Evolutionary conservation across 2,329 filamentous ascomycete species (phyloP), one percentile per base, ranked within the genome.

Genomic region (Apiospora marii): DNA sequence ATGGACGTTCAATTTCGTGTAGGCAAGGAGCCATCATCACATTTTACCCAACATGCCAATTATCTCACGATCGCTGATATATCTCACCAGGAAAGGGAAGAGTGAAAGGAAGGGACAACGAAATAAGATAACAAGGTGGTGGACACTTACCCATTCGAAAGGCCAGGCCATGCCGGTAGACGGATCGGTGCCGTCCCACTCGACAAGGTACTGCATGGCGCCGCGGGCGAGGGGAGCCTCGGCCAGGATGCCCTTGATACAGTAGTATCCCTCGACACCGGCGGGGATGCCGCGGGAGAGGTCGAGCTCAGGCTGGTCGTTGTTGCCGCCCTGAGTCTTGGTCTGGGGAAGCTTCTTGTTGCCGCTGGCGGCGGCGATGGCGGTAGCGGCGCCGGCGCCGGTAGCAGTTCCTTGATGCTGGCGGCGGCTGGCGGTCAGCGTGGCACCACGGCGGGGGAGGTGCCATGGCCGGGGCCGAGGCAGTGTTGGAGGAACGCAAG

Each of bases 201-300:
- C 78, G 0, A 80, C 76, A 6, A 80, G 73, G 72, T 79, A 80
- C 12, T 73, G 49, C 13, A 70, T 14, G 1, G 41, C 22, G 4
- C 73, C 72, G 6, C 51, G 73, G 27, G 27, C 27, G 7, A 70
- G 48, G 37, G 72, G 69, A 5, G 51, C 71, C 68, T 80, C 76
- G 16, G 72, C 71, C 27, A 77, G 61, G 51, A 80, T 79, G 14
- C 74, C 70, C 22, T 72, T 73, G 8, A 80, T 71, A 5, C 68
- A 30, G 46, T 80, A 73, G 78, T 78, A 80, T 34, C 76, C 77
- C 16, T 74, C 74, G 19, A 72, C 72, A 0, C 58, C 46, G 0
- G 74, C 67, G 8, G 72, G 68, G 34, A 74, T 46, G 7, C 73
- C 69, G 22, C 67, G 70, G 14, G 14, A 27, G 19, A n/a, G 12